A percentile compares a stretch with the other conserved stretches of the same genome.
Conservation (phyloP, 2,329 filamentous ascomycete genomes). For the Colletotrichum tropicicola region DNA sequence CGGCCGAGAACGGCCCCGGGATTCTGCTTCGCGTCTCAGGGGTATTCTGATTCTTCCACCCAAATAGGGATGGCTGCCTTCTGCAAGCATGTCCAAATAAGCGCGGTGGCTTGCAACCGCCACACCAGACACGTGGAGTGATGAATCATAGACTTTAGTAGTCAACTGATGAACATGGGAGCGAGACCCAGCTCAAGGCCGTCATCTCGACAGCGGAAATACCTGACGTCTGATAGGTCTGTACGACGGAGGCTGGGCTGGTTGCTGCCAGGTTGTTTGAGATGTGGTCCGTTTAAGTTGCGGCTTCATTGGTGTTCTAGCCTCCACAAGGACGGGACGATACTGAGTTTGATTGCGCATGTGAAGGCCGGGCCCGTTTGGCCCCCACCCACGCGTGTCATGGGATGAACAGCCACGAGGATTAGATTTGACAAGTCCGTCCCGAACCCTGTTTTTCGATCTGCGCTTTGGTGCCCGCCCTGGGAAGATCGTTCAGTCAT, state of each 20-base stretch:
- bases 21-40: neutral
- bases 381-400: neutral
- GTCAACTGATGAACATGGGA: too few species aligned
- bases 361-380: neutral
- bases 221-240: neutral
- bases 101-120: neutral
- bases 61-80: neutral
- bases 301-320: neutral
- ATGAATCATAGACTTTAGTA: constrained; percentile 22
- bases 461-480: neutral
- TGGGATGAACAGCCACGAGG: constrained; percentile 6
- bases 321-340: neutral
- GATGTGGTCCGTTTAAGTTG: neutral
- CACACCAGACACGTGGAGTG: neutral
- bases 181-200: neutral
- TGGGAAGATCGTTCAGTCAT: neutral
- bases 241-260: accelerated
- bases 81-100: neutral
- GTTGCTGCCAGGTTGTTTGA: too few species aligned
- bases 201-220: neutral
- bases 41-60: neutral
- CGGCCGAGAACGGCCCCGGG: neutral
- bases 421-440: neutral
- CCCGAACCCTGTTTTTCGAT: constrained; percentile 17
- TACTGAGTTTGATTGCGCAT: neutral